A percentile compares a stretch with the other conserved stretches of the same genome.
These are phyloP conservation scores for Jacaranda copaia DNA, from an alignment of 257 asterid genomes.

Conservation along the genomic window DNA sequence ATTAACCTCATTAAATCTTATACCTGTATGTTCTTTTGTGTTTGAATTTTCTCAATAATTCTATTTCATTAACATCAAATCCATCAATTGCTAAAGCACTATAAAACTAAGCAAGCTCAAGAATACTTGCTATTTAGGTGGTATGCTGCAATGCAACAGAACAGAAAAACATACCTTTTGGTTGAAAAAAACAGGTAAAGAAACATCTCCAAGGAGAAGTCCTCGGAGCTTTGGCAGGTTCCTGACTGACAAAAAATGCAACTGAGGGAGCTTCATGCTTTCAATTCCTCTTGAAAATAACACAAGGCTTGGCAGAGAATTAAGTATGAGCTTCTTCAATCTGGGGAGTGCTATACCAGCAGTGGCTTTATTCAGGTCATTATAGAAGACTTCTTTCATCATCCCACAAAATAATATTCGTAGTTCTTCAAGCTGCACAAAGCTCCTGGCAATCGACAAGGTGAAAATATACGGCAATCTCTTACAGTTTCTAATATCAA, in stretches of 20 bases:
- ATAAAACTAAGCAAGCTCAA: too few relatives aligned
- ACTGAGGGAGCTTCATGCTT: conserved; percentile 7
- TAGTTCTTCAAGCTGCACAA: neutral
- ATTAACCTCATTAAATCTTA: too few relatives aligned
- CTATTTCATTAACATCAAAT: too few relatives aligned
- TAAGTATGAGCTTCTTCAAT: conserved; percentile 5
- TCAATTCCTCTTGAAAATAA: neutral
- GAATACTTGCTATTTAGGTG: too few relatives aligned
- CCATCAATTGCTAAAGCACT: too few relatives aligned
- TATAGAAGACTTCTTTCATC: neutral
- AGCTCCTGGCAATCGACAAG: neutral
- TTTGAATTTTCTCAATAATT: too few relatives aligned
- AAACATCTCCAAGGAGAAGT: neutral
- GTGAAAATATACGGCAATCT: neutral
- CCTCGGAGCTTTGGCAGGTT: neutral
- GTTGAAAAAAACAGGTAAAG: neutral
- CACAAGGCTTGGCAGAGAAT: neutral
- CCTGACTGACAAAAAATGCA: neutral
- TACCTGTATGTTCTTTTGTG: too few relatives aligned
- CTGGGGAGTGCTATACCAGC: neutral
- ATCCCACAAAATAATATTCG: conserved; percentile 6
- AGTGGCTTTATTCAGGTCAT: neutral
- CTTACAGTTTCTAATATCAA: conserved; percentile 9
- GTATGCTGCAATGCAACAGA: neutral
- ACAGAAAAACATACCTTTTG: neutral